A percentile compares a stretch with the other conserved stretches of the same genome.
Conservation (phyloP, 371 early-diverging fungal genomes). For the Circinella umbellata region DNA sequence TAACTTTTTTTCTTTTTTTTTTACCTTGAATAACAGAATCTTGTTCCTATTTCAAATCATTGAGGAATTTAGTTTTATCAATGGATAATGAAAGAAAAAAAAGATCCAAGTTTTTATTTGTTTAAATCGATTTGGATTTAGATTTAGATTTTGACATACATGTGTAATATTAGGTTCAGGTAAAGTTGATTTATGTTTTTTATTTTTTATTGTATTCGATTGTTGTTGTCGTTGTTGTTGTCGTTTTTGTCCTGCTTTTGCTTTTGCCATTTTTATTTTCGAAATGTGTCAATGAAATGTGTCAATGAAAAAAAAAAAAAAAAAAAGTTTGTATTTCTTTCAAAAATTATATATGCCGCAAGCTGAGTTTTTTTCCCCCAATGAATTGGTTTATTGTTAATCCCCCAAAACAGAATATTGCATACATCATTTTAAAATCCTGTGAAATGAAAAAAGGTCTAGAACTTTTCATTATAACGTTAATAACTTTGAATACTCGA, state of each 20-base stretch:
- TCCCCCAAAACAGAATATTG: too few relatives aligned
- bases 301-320: conserved; percentile 3
- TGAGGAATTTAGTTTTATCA: too few relatives aligned
- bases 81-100: too few relatives aligned
- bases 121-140: too few relatives aligned
- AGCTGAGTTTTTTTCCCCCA: too few relatives aligned
- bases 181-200: not conserved
- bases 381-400: too few relatives aligned
- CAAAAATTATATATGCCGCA: too few relatives aligned
- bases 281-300: not conserved
- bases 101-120: too few relatives aligned
- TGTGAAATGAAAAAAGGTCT: too few relatives aligned
- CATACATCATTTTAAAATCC: too few relatives aligned
- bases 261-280: conserved; percentile 1
- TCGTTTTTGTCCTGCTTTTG: conserved; percentile 14
- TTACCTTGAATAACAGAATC: not conserved
- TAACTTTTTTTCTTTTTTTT: not conserved
- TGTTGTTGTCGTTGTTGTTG: not conserved
- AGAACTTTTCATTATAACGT: too few relatives aligned
- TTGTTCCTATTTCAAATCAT: not conserved
- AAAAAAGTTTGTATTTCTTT: not conserved
- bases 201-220: conserved; percentile 1
- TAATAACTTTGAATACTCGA: too few relatives aligned
- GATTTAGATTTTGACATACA: not conserved
- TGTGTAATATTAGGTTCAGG: not conserved